phyloP scores from a whole-genome alignment of 257 asterid genomes.

The Forsythia viridissima region DNA sequence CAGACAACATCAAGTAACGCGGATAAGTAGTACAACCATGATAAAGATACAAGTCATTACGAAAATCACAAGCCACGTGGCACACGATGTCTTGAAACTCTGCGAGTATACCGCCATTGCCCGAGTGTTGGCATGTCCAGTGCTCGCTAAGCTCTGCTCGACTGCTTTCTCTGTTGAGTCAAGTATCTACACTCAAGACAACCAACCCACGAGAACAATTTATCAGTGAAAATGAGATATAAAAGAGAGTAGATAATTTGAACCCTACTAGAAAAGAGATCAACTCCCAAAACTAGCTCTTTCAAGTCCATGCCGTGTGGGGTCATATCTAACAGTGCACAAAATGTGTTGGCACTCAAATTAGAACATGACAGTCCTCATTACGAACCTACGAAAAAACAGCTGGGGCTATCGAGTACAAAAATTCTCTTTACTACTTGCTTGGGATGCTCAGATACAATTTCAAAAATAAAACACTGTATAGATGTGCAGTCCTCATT shows the following conservation, averaged over 20 bases:
- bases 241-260: not conserved
- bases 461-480: not conserved
- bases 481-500: not conserved
- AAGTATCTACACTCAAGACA: constrained; percentile 52
- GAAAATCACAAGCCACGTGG: constrained; percentile 74
- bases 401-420: not conserved
- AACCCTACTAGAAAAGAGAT: not conserved
- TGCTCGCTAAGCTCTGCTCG: constrained; percentile 87
- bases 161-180: constrained; percentile 90
- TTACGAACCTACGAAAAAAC: not conserved
- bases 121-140: constrained; percentile 69
- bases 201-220: not conserved
- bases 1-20: constrained; percentile 47
- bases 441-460: not conserved
- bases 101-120: constrained; percentile 68
- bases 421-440: not conserved
- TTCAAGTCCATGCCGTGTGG: not conserved
- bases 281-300: not conserved
- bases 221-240: not conserved
- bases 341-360: not conserved
- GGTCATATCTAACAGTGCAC: not conserved
- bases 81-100: constrained; percentile 75
- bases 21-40: constrained; percentile 87
- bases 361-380: not conserved
- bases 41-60: constrained; percentile 66